phyloP scores from a whole-genome alignment of 1,284 basidiomycete species.

The Lentinula novae-zelandiae region DNA sequence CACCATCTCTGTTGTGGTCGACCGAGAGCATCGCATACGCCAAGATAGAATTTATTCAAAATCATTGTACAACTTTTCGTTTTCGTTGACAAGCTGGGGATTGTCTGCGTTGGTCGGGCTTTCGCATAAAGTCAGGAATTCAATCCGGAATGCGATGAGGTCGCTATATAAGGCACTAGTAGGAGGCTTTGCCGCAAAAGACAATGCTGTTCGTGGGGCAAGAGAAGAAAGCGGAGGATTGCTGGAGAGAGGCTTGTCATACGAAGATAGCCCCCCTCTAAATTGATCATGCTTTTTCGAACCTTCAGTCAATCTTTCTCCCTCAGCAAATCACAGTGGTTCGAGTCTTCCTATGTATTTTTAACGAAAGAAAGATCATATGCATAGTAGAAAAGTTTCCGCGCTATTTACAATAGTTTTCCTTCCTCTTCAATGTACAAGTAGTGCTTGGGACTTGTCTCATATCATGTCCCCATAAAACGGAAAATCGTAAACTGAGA shows the following conservation, averaged over 20 bases:
- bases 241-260: slow-evolving; percentile 1
- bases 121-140: not conserved
- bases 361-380: too few relatives aligned
- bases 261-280: not conserved
- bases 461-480: too few relatives aligned
- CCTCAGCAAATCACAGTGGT: too few relatives aligned
- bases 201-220: not conserved
- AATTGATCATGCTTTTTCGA: not conserved
- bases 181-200: not conserved
- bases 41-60: slow-evolving; percentile 51
- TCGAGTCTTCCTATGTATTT: too few relatives aligned
- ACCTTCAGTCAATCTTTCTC: too few relatives aligned
- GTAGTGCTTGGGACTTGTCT: too few relatives aligned
- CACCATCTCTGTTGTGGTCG: slow-evolving; percentile 60
- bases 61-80: not conserved
- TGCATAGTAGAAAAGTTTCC: too few relatives aligned
- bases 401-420: too few relatives aligned
- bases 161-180: not conserved
- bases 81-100: not conserved
- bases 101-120: not conserved
- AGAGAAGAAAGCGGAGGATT: slow-evolving; percentile 2
- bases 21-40: slow-evolving; percentile 67
- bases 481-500: too few relatives aligned
- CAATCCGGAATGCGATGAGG: not conserved
- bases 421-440: too few relatives aligned